Base-by-base conservation (phyloP, 192 early-diverging fungal species). In the Oehlia diaphana region DNA sequence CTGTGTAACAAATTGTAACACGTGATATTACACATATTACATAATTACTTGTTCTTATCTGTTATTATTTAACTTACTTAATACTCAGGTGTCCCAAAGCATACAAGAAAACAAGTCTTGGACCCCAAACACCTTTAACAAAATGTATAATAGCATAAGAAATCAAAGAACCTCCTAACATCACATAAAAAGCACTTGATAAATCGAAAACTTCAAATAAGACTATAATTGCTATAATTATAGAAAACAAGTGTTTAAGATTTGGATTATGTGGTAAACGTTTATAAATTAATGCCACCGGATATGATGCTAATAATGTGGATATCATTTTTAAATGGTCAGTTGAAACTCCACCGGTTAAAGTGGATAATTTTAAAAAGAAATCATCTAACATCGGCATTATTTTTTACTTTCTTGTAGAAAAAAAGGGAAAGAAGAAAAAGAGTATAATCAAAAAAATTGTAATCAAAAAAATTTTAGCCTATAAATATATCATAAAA, bases 1-100 rank as follows among this genome's bases (percentile, higher is more conserved):
- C 13, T 71, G 21, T 44, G 69, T 35, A 44, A 37, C 35, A 16
- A n/a, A 19, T 28, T 5, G 31, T 14, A 31, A 5, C 44, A 47
- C 44, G 10, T 47, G 44, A 12, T 47, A 47, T 12, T 44, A 9
- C 42, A 47, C 39, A 37, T 4, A 37, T 37, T 37, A 37, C 31
- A 31, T 31, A 31, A 31, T 31, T 31, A 31, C 1, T 31, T 31
- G 31, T 31, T 0, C n/a, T n/a, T n/a, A n/a, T n/a, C n/a, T n/a
- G n/a, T 42, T 6, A 44, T 44, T 44, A 9, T 9, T 9, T 44
- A 78, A 76, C 65, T 72, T 89, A 84, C 90, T 86, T 89, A 82
- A 82, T 85, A 83, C 85, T 84, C 88, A 94, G 87, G 81, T 93
- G 92, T 42, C 85, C 64, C 90, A 94, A 93, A 7, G 89, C 86